phyloP scores from a whole-genome alignment of 345 rosid genomes.

The Populus euphratica region DNA sequence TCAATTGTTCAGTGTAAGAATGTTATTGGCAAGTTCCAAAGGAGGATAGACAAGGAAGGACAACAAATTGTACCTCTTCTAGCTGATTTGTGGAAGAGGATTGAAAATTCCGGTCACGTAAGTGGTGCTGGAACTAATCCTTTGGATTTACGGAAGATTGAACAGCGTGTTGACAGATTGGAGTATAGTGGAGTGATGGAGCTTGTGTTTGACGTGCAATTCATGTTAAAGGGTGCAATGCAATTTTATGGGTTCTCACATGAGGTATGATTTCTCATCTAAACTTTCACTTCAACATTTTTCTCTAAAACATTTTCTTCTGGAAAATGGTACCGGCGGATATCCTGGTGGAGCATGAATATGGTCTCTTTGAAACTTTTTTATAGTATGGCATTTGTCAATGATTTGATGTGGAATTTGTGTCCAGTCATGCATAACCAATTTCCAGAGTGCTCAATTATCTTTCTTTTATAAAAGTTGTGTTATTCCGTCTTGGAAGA shows the following conservation, averaged over 20 bases:
- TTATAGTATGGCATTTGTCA: background rate
- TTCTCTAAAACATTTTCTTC: background rate
- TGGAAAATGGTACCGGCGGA: background rate
- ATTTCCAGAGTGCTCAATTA: background rate
- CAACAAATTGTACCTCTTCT: slow-evolving; percentile 89
- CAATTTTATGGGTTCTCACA: slow-evolving; percentile 75
- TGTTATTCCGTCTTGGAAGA: background rate
- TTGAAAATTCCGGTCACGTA: slow-evolving; percentile 55
- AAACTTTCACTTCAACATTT: background rate
- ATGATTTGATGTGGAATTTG: background rate
- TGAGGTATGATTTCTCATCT: slow-evolving; percentile 57
- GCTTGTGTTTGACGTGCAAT: slow-evolving; percentile 85
- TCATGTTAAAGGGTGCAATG: slow-evolving; percentile 86
- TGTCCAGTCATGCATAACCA: background rate
- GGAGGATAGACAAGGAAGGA: slow-evolving; percentile 90
- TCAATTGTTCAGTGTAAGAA: slow-evolving; percentile 70
- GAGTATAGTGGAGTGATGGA: slow-evolving; percentile 82
- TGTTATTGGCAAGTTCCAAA: slow-evolving; percentile 83
- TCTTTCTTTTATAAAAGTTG: background rate
- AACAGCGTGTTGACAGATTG: slow-evolving; percentile 71
- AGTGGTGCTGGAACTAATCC: slow-evolving; percentile 65
- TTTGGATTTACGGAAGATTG: slow-evolving; percentile 85
- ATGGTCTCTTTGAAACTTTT: background rate
- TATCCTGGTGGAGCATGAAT: background rate
- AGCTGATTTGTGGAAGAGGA: slow-evolving; percentile 83